Conservation (phyloP, 2,329 filamentous ascomycete genomes). For the Scytalidium sp. region DNA sequence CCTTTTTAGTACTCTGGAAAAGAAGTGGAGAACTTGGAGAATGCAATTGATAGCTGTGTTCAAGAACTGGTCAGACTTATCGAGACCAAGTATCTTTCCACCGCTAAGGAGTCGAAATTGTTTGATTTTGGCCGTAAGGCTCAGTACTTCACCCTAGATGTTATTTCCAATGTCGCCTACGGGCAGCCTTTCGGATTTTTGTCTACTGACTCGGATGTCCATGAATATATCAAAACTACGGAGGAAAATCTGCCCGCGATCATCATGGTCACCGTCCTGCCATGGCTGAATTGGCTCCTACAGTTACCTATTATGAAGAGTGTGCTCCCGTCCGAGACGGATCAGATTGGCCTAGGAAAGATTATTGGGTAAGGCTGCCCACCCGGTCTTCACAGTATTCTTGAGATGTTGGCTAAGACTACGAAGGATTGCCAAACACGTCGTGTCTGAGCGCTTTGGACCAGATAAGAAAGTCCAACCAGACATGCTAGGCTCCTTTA, state of each 20-base stretch:
- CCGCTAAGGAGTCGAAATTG: slow-evolving; percentile 26
- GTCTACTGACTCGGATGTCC: slow-evolving; percentile 43
- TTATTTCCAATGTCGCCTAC: slow-evolving; percentile 51
- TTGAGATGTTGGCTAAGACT: slow-evolving; percentile 24
- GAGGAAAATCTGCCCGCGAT: slow-evolving; percentile 40
- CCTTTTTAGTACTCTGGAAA: slow-evolving; percentile 44
- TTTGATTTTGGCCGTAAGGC: slow-evolving; percentile 49
- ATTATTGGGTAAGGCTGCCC: slow-evolving; percentile 38
- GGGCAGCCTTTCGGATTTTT: slow-evolving; percentile 48
- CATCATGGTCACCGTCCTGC: slow-evolving; percentile 40
- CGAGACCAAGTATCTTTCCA: slow-evolving; percentile 44
- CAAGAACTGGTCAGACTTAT: slow-evolving; percentile 44
- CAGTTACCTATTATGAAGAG: slow-evolving; percentile 37
- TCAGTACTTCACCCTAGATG: slow-evolving; percentile 52
- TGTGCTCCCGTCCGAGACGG: slow-evolving; percentile 38
- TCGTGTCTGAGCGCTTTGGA: slow-evolving; percentile 43
- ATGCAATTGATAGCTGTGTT: slow-evolving; percentile 45
- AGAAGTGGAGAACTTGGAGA: slow-evolving; percentile 48
- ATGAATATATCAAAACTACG: slow-evolving; percentile 43
- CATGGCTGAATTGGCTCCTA: slow-evolving; percentile 37
- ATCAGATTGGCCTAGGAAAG: slow-evolving; percentile 35
- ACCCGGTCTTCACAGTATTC: slow-evolving; percentile 21
- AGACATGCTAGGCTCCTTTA: slow-evolving; percentile 53
- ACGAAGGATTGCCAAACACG: slow-evolving; percentile 38
- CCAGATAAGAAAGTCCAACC: slow-evolving; percentile 37